A percentile compares a stretch with the other conserved stretches of the same genome.
These are phyloP conservation scores for Taiwanofungus camphoratus DNA, from an alignment of 1,284 basidiomycete genomes.

Conservation along the genomic window DNA sequence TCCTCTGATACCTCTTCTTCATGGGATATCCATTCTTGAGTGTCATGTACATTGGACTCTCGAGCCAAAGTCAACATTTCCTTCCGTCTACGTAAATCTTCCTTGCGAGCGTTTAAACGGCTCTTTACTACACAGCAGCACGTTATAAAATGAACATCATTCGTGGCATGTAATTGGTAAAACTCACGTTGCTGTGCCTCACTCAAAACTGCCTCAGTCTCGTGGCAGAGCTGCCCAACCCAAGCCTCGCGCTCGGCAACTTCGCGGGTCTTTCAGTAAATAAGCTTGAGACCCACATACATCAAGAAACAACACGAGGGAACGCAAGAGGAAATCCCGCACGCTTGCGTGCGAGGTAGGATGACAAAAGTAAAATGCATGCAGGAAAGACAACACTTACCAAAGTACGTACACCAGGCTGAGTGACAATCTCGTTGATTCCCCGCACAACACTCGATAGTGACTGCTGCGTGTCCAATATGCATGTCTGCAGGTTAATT, in stretches of 20 bases:
- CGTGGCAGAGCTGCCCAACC: slow-evolving; percentile 40
- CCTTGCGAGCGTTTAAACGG: slow-evolving; percentile 29
- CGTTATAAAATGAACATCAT: slow-evolving; percentile 14
- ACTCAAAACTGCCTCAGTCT: slow-evolving; percentile 34
- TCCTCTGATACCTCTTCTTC: slow-evolving; percentile 36
- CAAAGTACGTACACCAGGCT: slow-evolving; percentile 15
- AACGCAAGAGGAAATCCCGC: slow-evolving; percentile 1
- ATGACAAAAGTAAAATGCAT: slow-evolving; percentile 6
- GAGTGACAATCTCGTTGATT: slow-evolving; percentile 53
- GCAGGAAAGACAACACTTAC: slow-evolving; percentile 16
- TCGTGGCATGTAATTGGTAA: slow-evolving; percentile 2
- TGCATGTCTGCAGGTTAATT: slow-evolving; percentile 61
- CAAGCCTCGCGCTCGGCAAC: slow-evolving; percentile 53
- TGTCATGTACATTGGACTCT: slow-evolving; percentile 35
- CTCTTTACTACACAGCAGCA: slow-evolving; percentile 22
- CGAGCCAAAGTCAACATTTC: slow-evolving; percentile 43
- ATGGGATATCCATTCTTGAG: slow-evolving; percentile 27
- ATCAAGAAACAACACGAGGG: slow-evolving; percentile 2
- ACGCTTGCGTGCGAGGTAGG: not conserved
- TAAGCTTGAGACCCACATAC: slow-evolving; percentile 17
- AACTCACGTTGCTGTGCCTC: slow-evolving; percentile 44
- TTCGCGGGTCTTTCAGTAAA: slow-evolving; percentile 49
- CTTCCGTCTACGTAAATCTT: slow-evolving; percentile 42
- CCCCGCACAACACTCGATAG: slow-evolving; percentile 48
- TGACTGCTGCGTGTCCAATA: slow-evolving; percentile 61